These are phyloP conservation scores for Hydnomerulius pinastri DNA, from an alignment of 768 basidiomycete species.

Conservation along the genomic window DNA sequence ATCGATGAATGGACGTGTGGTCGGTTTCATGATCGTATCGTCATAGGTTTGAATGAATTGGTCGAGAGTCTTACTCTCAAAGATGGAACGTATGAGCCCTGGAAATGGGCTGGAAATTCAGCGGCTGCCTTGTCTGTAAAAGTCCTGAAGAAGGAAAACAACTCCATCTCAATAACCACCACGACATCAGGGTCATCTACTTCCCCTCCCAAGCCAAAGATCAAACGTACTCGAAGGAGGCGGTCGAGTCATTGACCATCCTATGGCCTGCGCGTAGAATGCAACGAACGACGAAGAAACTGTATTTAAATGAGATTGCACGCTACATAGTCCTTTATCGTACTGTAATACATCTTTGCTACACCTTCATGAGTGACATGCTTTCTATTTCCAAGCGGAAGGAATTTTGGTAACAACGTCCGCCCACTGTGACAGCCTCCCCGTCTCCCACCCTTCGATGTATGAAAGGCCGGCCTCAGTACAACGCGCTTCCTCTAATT, in stretches of 20 bases:
- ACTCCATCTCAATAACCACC: conserved; percentile 26
- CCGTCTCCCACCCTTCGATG: conserved; percentile 76
- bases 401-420: conserved; percentile 69
- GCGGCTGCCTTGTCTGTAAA: conserved; percentile 16
- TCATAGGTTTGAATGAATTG: conserved; percentile 40
- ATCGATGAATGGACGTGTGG: conserved; percentile 54
- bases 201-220: conserved; percentile 29
- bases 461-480: conserved; percentile 66
- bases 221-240: conserved; percentile 28
- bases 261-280: no score
- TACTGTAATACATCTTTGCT: conserved; percentile 15
- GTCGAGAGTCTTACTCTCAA: conserved; percentile 35
- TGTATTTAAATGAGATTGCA: no score
- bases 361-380: conserved; percentile 2
- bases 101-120: conserved; percentile 48
- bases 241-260: conserved; percentile 28
- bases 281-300: no score
- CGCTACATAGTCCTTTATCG: no score
- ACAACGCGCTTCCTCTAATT: conserved; percentile 65
- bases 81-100: conserved; percentile 41
- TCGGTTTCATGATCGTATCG: conserved; percentile 42
- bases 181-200: conserved; percentile 26
- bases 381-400: conserved; percentile 67
- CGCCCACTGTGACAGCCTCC: conserved; percentile 69
- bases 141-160: conserved; percentile 42